These are phyloP conservation scores for Geosmithia flava DNA, from an alignment of 2,329 filamentous ascomycete species.

Conservation along the genomic window DNA sequence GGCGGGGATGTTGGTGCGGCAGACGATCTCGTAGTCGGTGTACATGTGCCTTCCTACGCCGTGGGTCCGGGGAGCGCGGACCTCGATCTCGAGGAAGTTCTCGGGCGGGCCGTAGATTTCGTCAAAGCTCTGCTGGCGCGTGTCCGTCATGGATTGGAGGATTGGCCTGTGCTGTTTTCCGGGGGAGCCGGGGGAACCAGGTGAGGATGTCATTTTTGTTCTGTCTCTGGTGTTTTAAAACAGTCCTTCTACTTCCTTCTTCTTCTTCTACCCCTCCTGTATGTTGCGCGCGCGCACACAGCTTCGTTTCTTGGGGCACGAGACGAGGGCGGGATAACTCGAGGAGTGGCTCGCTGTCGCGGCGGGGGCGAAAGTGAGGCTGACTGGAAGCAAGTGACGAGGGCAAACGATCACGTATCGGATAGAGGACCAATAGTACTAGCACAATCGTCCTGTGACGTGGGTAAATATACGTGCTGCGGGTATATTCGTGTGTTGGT, in stretches of 20 bases:
- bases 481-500: not conserved
- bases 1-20: slow-evolving; percentile 95
- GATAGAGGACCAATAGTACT: too few relatives aligned
- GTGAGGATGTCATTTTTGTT: not conserved
- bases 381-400: too few relatives aligned
- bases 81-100: slow-evolving; percentile 98
- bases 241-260: not conserved
- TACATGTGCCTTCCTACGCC: slow-evolving; percentile 95
- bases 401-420: too few relatives aligned
- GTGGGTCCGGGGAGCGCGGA: slow-evolving; percentile 86
- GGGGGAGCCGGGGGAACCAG: slow-evolving; percentile 8
- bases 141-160: slow-evolving; percentile 56
- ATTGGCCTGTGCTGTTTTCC: slow-evolving; percentile 34
- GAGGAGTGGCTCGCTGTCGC: too few relatives aligned
- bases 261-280: not conserved
- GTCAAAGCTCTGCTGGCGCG: slow-evolving; percentile 89
- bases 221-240: too few relatives aligned
- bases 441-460: too few relatives aligned
- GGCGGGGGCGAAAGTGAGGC: too few relatives aligned
- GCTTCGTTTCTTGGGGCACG: too few relatives aligned
- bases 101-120: slow-evolving; percentile 98
- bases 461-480: not conserved
- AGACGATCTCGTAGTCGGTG: slow-evolving; percentile 97
- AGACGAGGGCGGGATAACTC: too few relatives aligned
- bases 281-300: not conserved